Base-by-base conservation (phyloP, 345 rosid species). In the Brassica juncea region DNA sequence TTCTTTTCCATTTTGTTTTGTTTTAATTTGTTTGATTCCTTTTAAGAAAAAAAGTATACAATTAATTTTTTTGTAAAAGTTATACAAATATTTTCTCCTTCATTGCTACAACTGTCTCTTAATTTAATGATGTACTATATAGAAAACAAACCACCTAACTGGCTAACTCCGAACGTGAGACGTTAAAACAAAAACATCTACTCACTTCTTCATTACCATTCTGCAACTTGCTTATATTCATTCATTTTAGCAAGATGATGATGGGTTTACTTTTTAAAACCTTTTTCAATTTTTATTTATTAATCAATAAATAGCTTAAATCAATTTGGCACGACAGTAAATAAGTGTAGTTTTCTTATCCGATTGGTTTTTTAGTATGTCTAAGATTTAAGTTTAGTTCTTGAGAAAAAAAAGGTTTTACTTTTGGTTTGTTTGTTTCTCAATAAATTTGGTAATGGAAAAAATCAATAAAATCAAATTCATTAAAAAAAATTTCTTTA, bases 191-290 rank as follows among this genome's bases (percentile, higher is more conserved):
- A 54, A 54, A 54, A 63, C 16, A 62, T 12, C 66, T 28, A 31
- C 3, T 12, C 52, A 58, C n/a, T 35, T 52, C 7, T 52, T 52
- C 8, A n/a, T 34, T 57, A 57, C 61, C 28, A 23, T 1, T 7
- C 11, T 64, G 66, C 76, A 70, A 71, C 58, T 77, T 70, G 76
- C 76, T 63, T 27, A 71, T 61, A 54, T 64, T 69, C 10, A 77
- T 67, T 64, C 59, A 35, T 34, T 52, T 54, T 54, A 16, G 59
- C 10, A 15, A 54, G 59, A 54, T 54, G 21, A 23, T 54, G 16
- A n/a, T n/a, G n/a, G 25, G 23, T 54, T 54, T 15, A 12, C 16
- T 15, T 54, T n/a, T 54, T 6, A 54, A 15, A 54, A 5, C 59
- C 1, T 54, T 14, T 49, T 54, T 15, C 9, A 54, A 0, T 54